phyloP scores from a whole-genome alignment of 306 rosid species.

The Castanea sativa region DNA sequence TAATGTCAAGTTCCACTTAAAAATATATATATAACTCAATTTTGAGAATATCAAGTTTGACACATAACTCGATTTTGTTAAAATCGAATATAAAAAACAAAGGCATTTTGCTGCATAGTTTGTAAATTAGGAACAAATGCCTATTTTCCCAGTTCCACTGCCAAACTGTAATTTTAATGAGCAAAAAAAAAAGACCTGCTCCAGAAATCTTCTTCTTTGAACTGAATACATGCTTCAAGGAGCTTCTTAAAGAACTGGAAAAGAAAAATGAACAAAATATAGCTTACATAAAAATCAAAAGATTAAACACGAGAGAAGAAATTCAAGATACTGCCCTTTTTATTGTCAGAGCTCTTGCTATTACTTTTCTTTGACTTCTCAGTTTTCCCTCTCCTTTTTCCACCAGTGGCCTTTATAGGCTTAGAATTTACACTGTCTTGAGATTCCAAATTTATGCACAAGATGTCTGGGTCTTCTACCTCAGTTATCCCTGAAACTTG shows the following conservation, averaged over 20 bases:
- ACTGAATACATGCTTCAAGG: background rate
- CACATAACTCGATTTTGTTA: too few species aligned
- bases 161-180: background rate
- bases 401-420: constrained; percentile 19
- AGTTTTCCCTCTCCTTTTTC: constrained; percentile 39
- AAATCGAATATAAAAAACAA: too few species aligned
- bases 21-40: too few species aligned
- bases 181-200: background rate
- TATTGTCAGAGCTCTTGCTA: constrained; percentile 34
- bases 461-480: constrained; percentile 37
- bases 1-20: too few species aligned
- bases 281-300: background rate
- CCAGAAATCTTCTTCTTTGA: background rate
- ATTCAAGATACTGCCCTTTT: constrained; percentile 57
- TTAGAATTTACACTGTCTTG: constrained; percentile 72
- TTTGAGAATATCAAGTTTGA: too few species aligned
- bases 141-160: too few species aligned
- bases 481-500: constrained; percentile 52
- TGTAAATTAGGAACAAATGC: too few species aligned
- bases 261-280: background rate
- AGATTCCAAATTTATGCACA: constrained; percentile 40
- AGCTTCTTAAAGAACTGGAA: background rate
- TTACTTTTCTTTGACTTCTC: constrained; percentile 48
- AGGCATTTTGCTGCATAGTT: too few species aligned
- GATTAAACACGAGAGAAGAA: constrained; percentile 70